Evolutionary conservation across 768 basidiomycete genomes (phyloP), one percentile per base, ranked within the genome.

Genomic region (Podaxis sp.): DNA sequence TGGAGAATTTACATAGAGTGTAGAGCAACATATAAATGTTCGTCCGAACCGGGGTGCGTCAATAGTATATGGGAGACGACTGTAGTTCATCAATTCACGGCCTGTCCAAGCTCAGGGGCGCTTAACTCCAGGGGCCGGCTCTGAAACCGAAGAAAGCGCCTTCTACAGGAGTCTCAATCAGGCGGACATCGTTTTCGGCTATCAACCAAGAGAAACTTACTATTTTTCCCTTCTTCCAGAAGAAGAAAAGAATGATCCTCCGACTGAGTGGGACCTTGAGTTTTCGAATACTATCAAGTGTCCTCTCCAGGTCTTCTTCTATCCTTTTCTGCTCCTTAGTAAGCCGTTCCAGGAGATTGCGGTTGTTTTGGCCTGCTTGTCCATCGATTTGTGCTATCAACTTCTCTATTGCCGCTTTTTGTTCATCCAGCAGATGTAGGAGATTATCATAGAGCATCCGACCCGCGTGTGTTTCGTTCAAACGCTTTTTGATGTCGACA

Each of bases 151-250:
- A 24, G 40, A 41, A 12, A 41, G 40, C 13, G 40, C 40, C 40
- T 41, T 41, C 40, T 41, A 17, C 9, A 15, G 5, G 4, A 4
- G 40, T 15, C 40, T 2, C 4, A 17, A 15, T 17, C 11, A 24
- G 24, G 13, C 13, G n/a, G n/a, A 4, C 40, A 41, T 15, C 12
- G n/a, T 17, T 13, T 15, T n/a, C n/a, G 38, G 38, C 8, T 11
- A 2, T 17, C n/a, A 41, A 41, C 17, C 17, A 15, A 37, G 29
- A 36, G 19, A 25, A 50, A 50, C 57, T 25, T 25, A 58, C 57
- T 7, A 58, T 58, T 24, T 58, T 59, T 13, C 57, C 59, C 37
- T 46, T 46, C n/a, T 36, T 61, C 41, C 59, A 53, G 19, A 47
- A 61, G 1, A 59, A 52, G 15, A 61, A 54, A 2, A 36, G 40